A percentile compares a stretch with the other conserved stretches of the same genome.
phyloP scores from a whole-genome alignment of 225 moss, liverwort and hornwort species.

The Asterella californica region DNA sequence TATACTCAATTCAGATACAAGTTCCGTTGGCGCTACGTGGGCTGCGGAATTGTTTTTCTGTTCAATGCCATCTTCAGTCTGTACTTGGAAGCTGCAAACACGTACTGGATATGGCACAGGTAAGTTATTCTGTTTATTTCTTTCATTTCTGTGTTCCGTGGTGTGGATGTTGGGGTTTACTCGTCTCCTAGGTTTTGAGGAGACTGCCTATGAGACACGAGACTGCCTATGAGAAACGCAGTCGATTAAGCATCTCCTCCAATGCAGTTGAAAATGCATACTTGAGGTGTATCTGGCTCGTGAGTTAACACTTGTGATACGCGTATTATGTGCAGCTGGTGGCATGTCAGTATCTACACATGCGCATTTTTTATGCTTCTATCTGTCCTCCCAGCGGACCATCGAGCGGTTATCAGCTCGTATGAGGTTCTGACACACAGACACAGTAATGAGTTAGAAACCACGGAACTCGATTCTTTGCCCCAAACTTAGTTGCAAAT shows the following conservation, averaged over 20 bases:
- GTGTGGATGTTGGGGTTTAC: too few relatives aligned
- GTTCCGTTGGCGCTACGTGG: slow-evolving; percentile 62
- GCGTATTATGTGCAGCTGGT: slow-evolving; percentile 46
- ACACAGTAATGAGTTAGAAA: neutral
- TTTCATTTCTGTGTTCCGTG: too few relatives aligned
- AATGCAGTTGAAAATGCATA: too few relatives aligned
- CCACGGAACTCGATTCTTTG: slow-evolving; percentile 12
- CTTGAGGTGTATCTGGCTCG: too few relatives aligned
- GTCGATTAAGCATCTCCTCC: too few relatives aligned
- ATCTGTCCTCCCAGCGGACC: slow-evolving; percentile 26
- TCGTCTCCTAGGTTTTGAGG: neutral
- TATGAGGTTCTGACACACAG: neutral
- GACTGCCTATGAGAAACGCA: too few relatives aligned
- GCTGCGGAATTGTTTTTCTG: slow-evolving; percentile 53
- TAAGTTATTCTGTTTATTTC: too few relatives aligned
- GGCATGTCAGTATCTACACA: slow-evolving; percentile 84
- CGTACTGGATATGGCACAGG: slow-evolving; percentile 99
- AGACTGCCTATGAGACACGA: neutral
- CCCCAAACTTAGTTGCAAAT: neutral
- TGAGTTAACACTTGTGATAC: too few relatives aligned
- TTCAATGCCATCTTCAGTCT: slow-evolving; percentile 59
- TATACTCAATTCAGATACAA: slow-evolving; percentile 34
- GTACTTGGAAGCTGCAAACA: slow-evolving; percentile 54
- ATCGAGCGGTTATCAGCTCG: neutral
- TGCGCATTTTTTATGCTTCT: slow-evolving; percentile 61